phyloP scores from a whole-genome alignment of 2,329 filamentous ascomycete species.

The Cercospora berteroae region DNA sequence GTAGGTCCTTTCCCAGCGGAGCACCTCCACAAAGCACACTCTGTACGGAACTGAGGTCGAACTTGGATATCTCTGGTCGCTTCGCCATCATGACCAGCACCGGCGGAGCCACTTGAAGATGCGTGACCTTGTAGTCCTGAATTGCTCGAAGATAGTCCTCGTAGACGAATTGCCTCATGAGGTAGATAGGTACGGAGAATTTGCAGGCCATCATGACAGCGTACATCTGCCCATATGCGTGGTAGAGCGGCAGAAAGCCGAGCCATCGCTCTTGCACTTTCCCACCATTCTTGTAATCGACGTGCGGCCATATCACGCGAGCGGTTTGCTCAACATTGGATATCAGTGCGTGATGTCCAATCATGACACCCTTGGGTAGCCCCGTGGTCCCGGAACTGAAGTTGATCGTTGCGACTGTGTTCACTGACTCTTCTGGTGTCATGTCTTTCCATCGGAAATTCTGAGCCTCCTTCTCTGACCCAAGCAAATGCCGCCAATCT shows the following conservation, averaged over 20 bases:
- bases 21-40: slow-evolving; percentile 45
- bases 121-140: slow-evolving; percentile 40
- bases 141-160: slow-evolving; percentile 42
- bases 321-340: slow-evolving; percentile 49
- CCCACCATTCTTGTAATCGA: slow-evolving; percentile 35
- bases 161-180: slow-evolving; percentile 45
- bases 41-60: slow-evolving; percentile 42
- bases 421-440: slow-evolving; percentile 49
- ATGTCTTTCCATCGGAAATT: slow-evolving; percentile 55
- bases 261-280: slow-evolving; percentile 48
- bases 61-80: slow-evolving; percentile 43
- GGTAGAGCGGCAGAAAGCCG: slow-evolving; percentile 45
- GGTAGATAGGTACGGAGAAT: slow-evolving; percentile 47
- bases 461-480: slow-evolving; percentile 37
- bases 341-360: slow-evolving; percentile 34
- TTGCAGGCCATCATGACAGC: slow-evolving; percentile 45
- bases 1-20: slow-evolving; percentile 44
- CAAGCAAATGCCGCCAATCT: slow-evolving; percentile 36
- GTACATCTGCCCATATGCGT: slow-evolving; percentile 50
- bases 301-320: slow-evolving; percentile 24
- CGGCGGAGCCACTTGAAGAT: slow-evolving; percentile 44
- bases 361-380: slow-evolving; percentile 43
- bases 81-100: slow-evolving; percentile 48
- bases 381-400: slow-evolving; percentile 79
- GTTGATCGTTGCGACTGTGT: slow-evolving; percentile 62